Conservation (phyloP, 768 basidiomycete species). For the Trametopsis cervina region DNA sequence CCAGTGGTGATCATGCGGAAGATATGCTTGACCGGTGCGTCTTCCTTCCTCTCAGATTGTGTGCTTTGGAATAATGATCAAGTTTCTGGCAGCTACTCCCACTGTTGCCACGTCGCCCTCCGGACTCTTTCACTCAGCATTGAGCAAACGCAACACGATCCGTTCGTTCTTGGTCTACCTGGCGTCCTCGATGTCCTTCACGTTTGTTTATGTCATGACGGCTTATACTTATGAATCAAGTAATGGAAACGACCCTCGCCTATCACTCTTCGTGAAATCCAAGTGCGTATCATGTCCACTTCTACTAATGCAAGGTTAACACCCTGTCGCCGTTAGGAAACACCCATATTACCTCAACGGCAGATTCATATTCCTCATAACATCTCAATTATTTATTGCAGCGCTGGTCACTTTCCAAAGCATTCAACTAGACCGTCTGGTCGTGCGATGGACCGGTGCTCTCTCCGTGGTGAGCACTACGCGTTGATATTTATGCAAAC, state of each 20-base stretch:
- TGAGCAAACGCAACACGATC: constrained; percentile 40
- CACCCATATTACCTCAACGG: constrained; percentile 73
- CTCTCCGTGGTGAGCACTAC: background rate
- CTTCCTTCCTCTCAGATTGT: background rate
- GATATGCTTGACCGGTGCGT: constrained; percentile 51
- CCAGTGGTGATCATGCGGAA: constrained; percentile 57
- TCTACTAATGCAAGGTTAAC: constrained; percentile 1
- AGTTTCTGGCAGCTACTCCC: constrained; percentile 31
- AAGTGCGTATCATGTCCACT: constrained; percentile 35
- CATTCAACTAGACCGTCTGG: constrained; percentile 56
- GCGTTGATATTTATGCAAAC: background rate
- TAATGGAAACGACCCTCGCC: constrained; percentile 30
- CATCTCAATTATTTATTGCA: constrained; percentile 45
- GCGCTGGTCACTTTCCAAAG: constrained; percentile 46
- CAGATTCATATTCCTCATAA: constrained; percentile 50
- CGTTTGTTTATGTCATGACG: constrained; percentile 37
- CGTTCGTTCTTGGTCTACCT: constrained; percentile 41
- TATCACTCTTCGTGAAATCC: constrained; percentile 60
- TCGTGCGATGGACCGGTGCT: constrained; percentile 23
- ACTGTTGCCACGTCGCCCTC: constrained; percentile 47
- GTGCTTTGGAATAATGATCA: background rate
- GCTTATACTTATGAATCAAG: constrained; percentile 28
- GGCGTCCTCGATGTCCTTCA: constrained; percentile 37
- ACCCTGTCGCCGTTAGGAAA: constrained; percentile 36
- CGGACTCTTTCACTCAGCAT: constrained; percentile 36